Percentiles rank a stretch among this genome's conserved stretches.
These are phyloP conservation scores for Pelargonium cotyledonis DNA, from an alignment of 441 rosid genomes.

Conservation along the genomic window DNA sequence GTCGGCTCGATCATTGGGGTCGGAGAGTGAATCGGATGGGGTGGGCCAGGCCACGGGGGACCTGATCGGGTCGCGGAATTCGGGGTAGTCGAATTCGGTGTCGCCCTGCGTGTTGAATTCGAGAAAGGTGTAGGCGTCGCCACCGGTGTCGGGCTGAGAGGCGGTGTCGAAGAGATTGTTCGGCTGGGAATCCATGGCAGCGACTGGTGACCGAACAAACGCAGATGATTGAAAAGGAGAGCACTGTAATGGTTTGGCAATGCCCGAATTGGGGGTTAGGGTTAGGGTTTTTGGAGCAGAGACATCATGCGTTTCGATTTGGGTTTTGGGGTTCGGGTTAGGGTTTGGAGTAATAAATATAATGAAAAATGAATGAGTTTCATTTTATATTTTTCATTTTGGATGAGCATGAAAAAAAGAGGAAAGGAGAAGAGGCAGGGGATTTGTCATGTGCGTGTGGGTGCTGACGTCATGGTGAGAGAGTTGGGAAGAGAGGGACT, in stretches of 20 bases:
- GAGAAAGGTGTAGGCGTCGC: constrained; percentile 86
- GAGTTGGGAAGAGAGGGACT: background rate
- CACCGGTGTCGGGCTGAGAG: constrained; percentile 83
- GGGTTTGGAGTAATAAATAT: background rate
- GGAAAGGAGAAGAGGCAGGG: background rate
- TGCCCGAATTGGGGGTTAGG: background rate
- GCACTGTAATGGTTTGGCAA: too few species aligned
- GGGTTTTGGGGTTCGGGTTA: background rate
- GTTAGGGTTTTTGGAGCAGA: background rate
- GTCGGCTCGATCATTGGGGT: constrained; percentile 7
- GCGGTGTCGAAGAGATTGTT: constrained; percentile 74
- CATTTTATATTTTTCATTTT: background rate
- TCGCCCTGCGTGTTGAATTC: constrained; percentile 99
- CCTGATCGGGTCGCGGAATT: constrained; percentile 38
- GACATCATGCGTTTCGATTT: constrained; percentile 15
- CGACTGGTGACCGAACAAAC: constrained; percentile 10
- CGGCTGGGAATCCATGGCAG: constrained; percentile 64
- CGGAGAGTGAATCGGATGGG: constrained; percentile 68
- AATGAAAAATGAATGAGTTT: background rate
- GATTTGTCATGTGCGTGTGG: background rate
- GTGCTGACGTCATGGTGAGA: background rate
- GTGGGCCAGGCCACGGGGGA: constrained; percentile 82
- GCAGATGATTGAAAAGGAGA: background rate
- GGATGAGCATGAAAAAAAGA: background rate
- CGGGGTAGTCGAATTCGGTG: constrained; percentile 88